These are phyloP conservation scores for Violaceomyces palustris DNA, from an alignment of 1,284 basidiomycete species.

Conservation along the genomic window DNA sequence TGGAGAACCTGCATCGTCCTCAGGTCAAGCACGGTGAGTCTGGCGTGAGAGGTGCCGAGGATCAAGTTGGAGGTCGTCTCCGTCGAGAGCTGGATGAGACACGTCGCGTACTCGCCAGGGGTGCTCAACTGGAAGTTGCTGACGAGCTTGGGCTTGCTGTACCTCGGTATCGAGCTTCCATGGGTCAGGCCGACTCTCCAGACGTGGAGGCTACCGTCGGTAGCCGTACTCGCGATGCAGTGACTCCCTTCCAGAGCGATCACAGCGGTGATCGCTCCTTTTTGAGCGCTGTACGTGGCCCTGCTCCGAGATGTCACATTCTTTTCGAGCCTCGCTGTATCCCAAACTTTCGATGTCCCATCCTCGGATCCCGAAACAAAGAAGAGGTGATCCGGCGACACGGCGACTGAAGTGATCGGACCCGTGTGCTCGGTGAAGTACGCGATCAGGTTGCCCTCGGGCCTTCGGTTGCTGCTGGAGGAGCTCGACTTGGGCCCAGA, in stretches of 20 bases:
- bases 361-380: slow-evolving; percentile 86
- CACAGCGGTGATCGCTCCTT: slow-evolving; percentile 50
- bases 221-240: slow-evolving; percentile 54
- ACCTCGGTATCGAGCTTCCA: slow-evolving; percentile 50
- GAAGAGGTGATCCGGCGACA: slow-evolving; percentile 89
- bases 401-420: slow-evolving; percentile 69
- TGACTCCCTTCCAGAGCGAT: slow-evolving; percentile 53
- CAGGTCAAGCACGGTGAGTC: slow-evolving; percentile 74
- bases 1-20: slow-evolving; percentile 74
- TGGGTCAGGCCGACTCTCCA: slow-evolving; percentile 52
- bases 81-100: slow-evolving; percentile 29
- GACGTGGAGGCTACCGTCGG: slow-evolving; percentile 54
- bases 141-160: slow-evolving; percentile 52
- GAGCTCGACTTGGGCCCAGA: slow-evolving; percentile 2
- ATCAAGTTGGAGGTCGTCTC: slow-evolving; percentile 58
- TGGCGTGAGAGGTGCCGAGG: slow-evolving; percentile 75
- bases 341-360: slow-evolving; percentile 77
- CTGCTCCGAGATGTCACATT: slow-evolving; percentile 60
- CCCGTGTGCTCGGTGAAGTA: slow-evolving; percentile 55
- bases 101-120: slow-evolving; percentile 51
- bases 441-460: slow-evolving; percentile 44
- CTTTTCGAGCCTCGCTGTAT: slow-evolving; percentile 70
- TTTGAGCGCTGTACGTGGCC: slow-evolving; percentile 52
- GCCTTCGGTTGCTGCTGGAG: slow-evolving; percentile 33
- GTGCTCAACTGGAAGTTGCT: slow-evolving; percentile 51